phyloP scores from a whole-genome alignment of 2,329 filamentous ascomycete genomes.

The Madurella mycetomatis region DNA sequence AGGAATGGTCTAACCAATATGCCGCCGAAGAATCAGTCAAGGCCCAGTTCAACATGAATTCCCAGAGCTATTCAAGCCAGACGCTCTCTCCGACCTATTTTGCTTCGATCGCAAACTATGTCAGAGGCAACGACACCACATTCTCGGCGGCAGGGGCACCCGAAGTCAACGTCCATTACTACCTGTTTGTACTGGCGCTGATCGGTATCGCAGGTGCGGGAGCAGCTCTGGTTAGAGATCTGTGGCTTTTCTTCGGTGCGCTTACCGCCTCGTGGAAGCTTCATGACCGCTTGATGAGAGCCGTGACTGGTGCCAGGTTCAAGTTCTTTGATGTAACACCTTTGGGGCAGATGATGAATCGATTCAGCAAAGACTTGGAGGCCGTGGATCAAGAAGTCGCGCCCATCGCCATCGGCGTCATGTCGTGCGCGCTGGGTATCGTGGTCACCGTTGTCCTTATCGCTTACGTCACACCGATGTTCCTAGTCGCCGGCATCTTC shows the following conservation, averaged over 20 bases:
- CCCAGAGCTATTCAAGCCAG: slow-evolving; percentile 33
- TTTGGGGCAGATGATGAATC: slow-evolving; percentile 93
- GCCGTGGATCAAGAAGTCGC: slow-evolving; percentile 94
- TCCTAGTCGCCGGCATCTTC: slow-evolving; percentile 80
- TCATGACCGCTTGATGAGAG: slow-evolving; percentile 71
- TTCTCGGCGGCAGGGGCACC: slow-evolving; percentile 32
- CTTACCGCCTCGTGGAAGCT: slow-evolving; percentile 81
- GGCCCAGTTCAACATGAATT: slow-evolving; percentile 34
- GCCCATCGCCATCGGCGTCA: slow-evolving; percentile 75
- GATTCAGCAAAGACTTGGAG: slow-evolving; percentile 97
- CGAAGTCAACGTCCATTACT: slow-evolving; percentile 79
- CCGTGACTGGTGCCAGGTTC: slow-evolving; percentile 86
- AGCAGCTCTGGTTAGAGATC: slow-evolving; percentile 77
- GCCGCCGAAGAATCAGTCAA: slow-evolving; percentile 37
- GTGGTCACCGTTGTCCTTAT: slow-evolving; percentile 86
- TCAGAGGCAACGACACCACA: slow-evolving; percentile 35
- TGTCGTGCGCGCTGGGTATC: slow-evolving; percentile 61
- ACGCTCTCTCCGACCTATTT: slow-evolving; percentile 37
- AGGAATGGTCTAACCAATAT: slow-evolving; percentile 92
- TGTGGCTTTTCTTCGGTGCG: slow-evolving; percentile 89
- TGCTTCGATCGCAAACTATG: slow-evolving; percentile 37
- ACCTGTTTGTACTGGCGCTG: slow-evolving; percentile 74
- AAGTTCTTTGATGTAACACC: slow-evolving; percentile 97
- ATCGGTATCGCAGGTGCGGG: slow-evolving; percentile 74
- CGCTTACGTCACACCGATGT: slow-evolving; percentile 81